Percentiles rank a stretch among this genome's conserved stretches.
phyloP scores from a whole-genome alignment of 2,329 filamentous ascomycete species.

The Ampelomyces quisqualis region DNA sequence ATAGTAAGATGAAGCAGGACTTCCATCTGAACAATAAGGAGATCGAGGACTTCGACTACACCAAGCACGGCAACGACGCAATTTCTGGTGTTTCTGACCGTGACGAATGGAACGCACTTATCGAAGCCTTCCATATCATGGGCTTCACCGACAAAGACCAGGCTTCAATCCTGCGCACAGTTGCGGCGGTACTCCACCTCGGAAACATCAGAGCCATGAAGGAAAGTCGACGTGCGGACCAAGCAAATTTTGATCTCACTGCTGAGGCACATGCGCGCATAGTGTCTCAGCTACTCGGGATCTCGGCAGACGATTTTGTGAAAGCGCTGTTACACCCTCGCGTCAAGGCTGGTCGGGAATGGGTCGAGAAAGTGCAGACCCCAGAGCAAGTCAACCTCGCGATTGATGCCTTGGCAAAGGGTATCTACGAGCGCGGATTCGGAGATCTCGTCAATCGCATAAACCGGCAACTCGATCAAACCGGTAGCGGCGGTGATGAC shows the following conservation, averaged over 20 bases:
- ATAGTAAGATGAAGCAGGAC: conserved; percentile 68
- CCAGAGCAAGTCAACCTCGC: conserved; percentile 91
- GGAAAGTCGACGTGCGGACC: conserved; percentile 86
- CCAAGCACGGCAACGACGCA: conserved; percentile 83
- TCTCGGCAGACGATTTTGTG: conserved; percentile 80
- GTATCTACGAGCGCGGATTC: conserved; percentile 95
- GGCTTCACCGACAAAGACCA: conserved; percentile 87
- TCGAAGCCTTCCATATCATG: conserved; percentile 95
- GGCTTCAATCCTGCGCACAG: conserved; percentile 75
- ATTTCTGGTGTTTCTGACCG: conserved; percentile 87
- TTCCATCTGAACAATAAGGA: conserved; percentile 74
- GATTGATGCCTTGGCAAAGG: conserved; percentile 89
- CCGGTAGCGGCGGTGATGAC: conserved; percentile 78
- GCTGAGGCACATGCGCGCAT: conserved; percentile 72
- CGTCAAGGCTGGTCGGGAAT: conserved; percentile 93
- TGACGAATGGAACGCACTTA: conserved; percentile 84
- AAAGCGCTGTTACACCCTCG: conserved; percentile 87
- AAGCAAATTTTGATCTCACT: conserved; percentile 78
- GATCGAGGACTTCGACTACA: conserved; percentile 89
- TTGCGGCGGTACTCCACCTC: conserved; percentile 88
- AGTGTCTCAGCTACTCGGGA: conserved; percentile 81
- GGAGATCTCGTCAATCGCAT: conserved; percentile 89
- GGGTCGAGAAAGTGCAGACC: conserved; percentile 98
- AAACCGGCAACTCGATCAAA: conserved; percentile 87
- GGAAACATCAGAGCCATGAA: conserved; percentile 89